Evolutionary conservation across 2,329 filamentous ascomycete species (phyloP).

Genomic region (Colletotrichum sp.): DNA sequence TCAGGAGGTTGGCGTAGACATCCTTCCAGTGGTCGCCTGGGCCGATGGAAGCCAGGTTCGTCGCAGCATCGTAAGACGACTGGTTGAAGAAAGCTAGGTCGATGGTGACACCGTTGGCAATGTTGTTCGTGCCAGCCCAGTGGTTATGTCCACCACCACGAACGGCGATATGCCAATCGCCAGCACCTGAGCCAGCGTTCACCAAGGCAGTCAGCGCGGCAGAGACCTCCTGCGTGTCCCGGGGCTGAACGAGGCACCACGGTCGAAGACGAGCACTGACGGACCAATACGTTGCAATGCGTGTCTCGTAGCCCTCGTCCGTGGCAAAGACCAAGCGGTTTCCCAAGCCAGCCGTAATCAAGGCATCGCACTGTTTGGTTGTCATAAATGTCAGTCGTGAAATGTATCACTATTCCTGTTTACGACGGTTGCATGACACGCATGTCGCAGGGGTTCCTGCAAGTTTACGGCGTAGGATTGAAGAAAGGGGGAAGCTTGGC

Average conservation of each 20-base stretch:
- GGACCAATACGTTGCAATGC: conserved; percentile 22
- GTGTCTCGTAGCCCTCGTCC: conserved; percentile 2
- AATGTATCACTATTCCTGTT: background rate
- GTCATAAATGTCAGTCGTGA: background rate
- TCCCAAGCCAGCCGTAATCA: background rate
- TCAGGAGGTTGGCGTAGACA: conserved; percentile 10
- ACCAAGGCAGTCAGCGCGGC: conserved; percentile 14
- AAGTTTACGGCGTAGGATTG: background rate
- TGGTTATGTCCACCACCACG: conserved; percentile 54
- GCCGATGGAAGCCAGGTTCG: conserved; percentile 8
- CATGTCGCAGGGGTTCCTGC: background rate
- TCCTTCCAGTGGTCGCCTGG: conserved; percentile 14
- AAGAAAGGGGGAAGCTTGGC: background rate
- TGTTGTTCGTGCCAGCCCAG: conserved; percentile 46
- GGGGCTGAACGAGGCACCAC: conserved; percentile 29
- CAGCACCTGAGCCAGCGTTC: conserved; percentile 21
- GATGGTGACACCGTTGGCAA: conserved; percentile 46
- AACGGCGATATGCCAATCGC: conserved; percentile 47
- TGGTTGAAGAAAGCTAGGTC: conserved; percentile 37
- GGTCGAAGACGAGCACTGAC: conserved; percentile 24
- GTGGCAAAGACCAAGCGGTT: background rate
- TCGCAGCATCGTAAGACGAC: conserved; percentile 13
- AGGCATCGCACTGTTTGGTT: conserved; percentile 13
- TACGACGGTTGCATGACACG: background rate
- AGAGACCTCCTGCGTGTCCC: conserved; percentile 26